A percentile compares a stretch with the other conserved stretches of the same genome.
phyloP scores from a whole-genome alignment of 140 eudicot genomes.

The Flaveria floridana region DNA sequence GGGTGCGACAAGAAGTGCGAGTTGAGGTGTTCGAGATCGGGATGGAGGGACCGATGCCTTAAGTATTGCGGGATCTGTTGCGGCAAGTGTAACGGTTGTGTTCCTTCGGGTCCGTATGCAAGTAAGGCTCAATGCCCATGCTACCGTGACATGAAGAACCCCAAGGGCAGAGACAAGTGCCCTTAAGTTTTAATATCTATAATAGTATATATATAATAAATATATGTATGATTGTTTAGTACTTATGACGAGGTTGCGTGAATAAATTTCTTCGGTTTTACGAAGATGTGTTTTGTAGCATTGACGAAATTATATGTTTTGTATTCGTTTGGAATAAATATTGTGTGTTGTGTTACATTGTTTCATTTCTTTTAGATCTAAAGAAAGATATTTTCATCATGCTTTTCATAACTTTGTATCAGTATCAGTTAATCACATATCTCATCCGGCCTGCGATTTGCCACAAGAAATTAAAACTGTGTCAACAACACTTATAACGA shows the following conservation, averaged over 20 bases:
- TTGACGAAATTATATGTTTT: neutral
- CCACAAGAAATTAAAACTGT: no score
- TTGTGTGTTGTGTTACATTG: neutral
- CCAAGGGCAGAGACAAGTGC: conserved; percentile 57
- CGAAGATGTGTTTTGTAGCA: conserved; percentile 4
- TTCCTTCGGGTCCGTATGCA: conserved; percentile 58
- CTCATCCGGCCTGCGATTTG: no score
- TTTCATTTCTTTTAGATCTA: neutral
- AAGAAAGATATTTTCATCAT: no score
- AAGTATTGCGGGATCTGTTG: conserved; percentile 40
- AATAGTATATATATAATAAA: neutral
- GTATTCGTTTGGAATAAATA: neutral
- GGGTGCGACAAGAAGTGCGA: conserved; percentile 41
- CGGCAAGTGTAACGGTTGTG: conserved; percentile 45
- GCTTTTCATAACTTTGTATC: no score
- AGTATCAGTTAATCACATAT: no score
- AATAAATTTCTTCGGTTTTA: conserved; percentile 17
- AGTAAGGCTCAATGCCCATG: conserved; percentile 64
- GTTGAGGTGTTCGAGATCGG: conserved; percentile 38
- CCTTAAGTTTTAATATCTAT: conserved; percentile 32
- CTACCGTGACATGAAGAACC: conserved; percentile 50
- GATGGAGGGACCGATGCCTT: conserved; percentile 32
- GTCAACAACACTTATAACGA: no score
- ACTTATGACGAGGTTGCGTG: neutral
- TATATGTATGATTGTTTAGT: neutral